Percentiles rank a stretch among this genome's conserved stretches.
phyloP scores from a whole-genome alignment of 257 asterid genomes.

The Solanum peruvianum region DNA sequence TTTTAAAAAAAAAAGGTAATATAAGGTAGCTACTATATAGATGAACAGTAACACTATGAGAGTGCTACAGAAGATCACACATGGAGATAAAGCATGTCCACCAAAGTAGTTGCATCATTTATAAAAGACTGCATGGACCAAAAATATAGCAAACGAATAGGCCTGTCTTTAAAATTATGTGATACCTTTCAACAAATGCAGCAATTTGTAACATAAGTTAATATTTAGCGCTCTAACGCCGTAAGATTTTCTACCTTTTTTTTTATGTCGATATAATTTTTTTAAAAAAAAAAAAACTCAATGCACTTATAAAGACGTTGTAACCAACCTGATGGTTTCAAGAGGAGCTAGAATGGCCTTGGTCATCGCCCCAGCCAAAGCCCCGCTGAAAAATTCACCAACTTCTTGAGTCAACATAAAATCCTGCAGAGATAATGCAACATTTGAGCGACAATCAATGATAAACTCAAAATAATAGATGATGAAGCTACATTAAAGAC shows the following conservation, averaged over 20 bases:
- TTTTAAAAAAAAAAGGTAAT: neutral
- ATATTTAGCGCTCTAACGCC: neutral
- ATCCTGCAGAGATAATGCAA: slow-evolving; percentile 16
- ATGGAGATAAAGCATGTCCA: neutral
- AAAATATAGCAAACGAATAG: neutral
- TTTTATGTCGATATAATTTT: neutral
- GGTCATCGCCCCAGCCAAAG: slow-evolving; percentile 96
- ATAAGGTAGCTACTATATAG: neutral
- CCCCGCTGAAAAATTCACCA: slow-evolving; percentile 88
- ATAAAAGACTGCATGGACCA: neutral
- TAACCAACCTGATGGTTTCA: slow-evolving; percentile 78
- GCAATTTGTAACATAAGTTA: neutral
- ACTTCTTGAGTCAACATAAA: slow-evolving; percentile 56
- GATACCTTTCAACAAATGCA: neutral
- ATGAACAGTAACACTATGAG: neutral
- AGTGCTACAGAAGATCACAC: neutral
- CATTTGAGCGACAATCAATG: neutral
- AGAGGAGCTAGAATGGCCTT: slow-evolving; percentile 96
- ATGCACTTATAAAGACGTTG: neutral
- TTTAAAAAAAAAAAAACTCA: neutral
- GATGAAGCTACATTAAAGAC: slow-evolving; percentile 27
- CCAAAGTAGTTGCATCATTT: neutral
- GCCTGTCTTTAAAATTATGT: neutral
- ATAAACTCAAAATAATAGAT: neutral
- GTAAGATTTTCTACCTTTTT: neutral